Evolutionary conservation across 768 basidiomycete species (phyloP), one percentile per base, ranked within the genome.

Genomic region (Suillus lakei): DNA sequence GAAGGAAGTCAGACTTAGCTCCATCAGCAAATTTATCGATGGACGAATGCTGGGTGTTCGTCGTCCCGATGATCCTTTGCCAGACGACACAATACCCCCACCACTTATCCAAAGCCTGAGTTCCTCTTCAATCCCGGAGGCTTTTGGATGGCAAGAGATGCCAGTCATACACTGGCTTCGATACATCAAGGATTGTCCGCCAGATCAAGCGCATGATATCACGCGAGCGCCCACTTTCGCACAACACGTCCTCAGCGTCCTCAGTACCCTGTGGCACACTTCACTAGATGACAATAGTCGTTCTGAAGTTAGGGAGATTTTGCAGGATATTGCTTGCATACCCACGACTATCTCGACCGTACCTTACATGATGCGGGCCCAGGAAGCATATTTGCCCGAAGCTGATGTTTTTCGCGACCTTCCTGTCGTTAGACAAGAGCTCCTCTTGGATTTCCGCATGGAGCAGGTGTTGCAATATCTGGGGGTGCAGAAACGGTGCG

Each of bases 401-500:
- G 95, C 90, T 16, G 86, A 92, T 68, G 81, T 98, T 21, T 98
- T 98, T 76, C 86, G 86, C 26, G 96, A 97, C 74, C 80, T 96
- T 23, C 88, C 95, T 1, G 86, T 92, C 51, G 86, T 93, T 13
- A 39, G 38, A 39, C 83, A 78, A 21, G 56, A 59, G 5, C 16
- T 59, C 16, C 10, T 59, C 16, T 1, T 1, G 10, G 38, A 59
- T 59, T 28, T 5, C 12, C 18, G 38, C 9, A 41, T 7, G 12
- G 39, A 4, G 3, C 26, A 12, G 26, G 12, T 39, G 18, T 21
- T 59, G 18, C 26, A 59, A 28, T 59, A 18, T 59, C 58, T 59
- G 1, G 58, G 58, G 26, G 58, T 59, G 26, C 58, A 59, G 26
- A 21, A 28, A 30, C 38, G 39, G 26, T 59, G 58, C 18, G 39